Evolutionary conservation across 1,284 basidiomycete species (phyloP).

Genomic region (Caloboletus firmus): DNA sequence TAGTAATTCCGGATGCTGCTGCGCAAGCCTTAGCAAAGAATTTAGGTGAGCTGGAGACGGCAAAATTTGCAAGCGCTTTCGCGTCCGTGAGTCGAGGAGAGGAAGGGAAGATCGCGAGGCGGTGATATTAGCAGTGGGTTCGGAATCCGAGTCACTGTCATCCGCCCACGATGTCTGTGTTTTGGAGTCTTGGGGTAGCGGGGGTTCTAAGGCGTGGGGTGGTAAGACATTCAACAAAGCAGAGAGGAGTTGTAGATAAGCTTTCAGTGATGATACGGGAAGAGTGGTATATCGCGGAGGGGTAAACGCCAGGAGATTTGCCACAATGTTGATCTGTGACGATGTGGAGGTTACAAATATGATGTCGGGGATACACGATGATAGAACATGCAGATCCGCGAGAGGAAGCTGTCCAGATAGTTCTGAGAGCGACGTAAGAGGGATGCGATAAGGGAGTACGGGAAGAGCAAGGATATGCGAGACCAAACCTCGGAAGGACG

Average conservation of each 20-base stretch:
- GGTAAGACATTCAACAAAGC: constrained; percentile 56
- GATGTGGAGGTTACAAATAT: constrained; percentile 25
- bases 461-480: constrained; percentile 59
- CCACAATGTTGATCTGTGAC: constrained; percentile 56
- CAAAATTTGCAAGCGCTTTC: constrained; percentile 54
- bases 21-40: constrained; percentile 45
- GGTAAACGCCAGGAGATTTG: constrained; percentile 64
- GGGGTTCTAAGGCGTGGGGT: constrained; percentile 49
- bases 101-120: constrained; percentile 38
- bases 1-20: constrained; percentile 40
- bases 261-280: constrained; percentile 44
- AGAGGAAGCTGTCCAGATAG: constrained; percentile 49
- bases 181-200: constrained; percentile 28
- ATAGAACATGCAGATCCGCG: constrained; percentile 36
- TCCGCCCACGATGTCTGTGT: constrained; percentile 26
- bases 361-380: constrained; percentile 26
- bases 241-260: constrained; percentile 56
- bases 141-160: constrained; percentile 37
- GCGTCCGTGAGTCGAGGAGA: constrained; percentile 53
- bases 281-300: constrained; percentile 54
- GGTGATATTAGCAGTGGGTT: constrained; percentile 38
- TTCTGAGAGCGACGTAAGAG: constrained; percentile 48
- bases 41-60: constrained; percentile 50
- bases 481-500: constrained; percentile 41
- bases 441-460: constrained; percentile 66